Conservation (phyloP, 2,329 filamentous ascomycete species). For the Fusarium nelsonii region DNA sequence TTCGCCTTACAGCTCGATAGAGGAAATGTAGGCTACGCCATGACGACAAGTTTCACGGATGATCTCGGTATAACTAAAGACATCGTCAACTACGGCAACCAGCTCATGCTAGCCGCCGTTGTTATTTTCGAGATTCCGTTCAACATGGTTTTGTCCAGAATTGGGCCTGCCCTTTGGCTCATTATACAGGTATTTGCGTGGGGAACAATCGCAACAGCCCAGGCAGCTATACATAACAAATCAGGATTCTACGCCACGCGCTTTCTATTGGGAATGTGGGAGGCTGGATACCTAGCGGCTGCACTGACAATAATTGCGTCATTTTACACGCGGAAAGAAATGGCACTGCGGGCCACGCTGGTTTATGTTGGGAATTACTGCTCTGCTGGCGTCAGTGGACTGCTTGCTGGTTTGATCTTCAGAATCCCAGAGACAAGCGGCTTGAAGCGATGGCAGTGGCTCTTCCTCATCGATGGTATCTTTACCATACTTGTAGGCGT, state of each 20-base stretch:
- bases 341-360: slow-evolving; percentile 1
- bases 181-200: slow-evolving; percentile 2
- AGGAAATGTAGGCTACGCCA: slow-evolving; percentile 15
- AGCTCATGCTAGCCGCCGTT: slow-evolving; percentile 8
- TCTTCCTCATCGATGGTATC: slow-evolving; percentile 12
- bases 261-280: slow-evolving; percentile 7
- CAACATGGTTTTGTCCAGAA: slow-evolving; percentile 3
- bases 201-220: slow-evolving; percentile 14
- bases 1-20: slow-evolving; percentile 11
- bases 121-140: slow-evolving; percentile 11
- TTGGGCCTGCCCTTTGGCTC: slow-evolving; percentile 5
- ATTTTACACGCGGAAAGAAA: neutral
- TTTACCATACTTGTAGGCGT: neutral
- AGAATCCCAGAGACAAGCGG: slow-evolving; percentile 3
- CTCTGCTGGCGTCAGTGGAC: slow-evolving; percentile 12
- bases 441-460: slow-evolving; percentile 10
- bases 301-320: neutral
- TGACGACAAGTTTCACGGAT: slow-evolving; percentile 16
- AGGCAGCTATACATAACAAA: slow-evolving; percentile 3
- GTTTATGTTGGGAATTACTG: slow-evolving; percentile 22
- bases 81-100: slow-evolving; percentile 20
- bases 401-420: neutral
- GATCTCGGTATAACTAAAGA: slow-evolving; percentile 17
- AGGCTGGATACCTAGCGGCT: slow-evolving; percentile 11
- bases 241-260: neutral